Evolutionary conservation across 345 rosid species (phyloP), one percentile per base, ranked within the genome.

Genomic region (Acer negundo): DNA sequence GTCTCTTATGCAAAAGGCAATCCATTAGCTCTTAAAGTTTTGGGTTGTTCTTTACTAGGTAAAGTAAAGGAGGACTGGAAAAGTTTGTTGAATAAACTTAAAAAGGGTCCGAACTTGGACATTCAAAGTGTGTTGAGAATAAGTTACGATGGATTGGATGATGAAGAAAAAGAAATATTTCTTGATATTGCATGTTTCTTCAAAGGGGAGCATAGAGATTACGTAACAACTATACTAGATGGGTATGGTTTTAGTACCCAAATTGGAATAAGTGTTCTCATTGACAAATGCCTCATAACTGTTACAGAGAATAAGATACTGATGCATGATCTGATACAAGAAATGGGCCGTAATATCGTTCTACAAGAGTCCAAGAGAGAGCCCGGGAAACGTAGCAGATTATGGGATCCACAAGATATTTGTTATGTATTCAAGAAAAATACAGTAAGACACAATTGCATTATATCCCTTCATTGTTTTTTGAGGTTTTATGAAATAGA

Each of bases 301-400:
- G 9, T 31, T n/a, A n/a, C 6, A 17, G 31, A 40, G 5, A 44
- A 40, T 7, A 38, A 10, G 20, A 20, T 73, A 28, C 1, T 16
- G n/a, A 73, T 73, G 76, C 76, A 73, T 73, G 76, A 73, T 40
- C 23, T 73, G 51, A 46, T 59, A 20, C 67, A 59, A 61, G 6
- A 35, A 17, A 73, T 73, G 76, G 76, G 76, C 11, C 16, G 9
- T 7, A 7, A 7, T 19, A 75, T 75, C 66, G 78, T 65, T 7
- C 53, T 23, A 22, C 62, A 49, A 12, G 66, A 76, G 68, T 76
- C 63, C 63, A 55, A 10, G 7, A 53, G 66, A 66, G 22, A 66
- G 20, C 71, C 55, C 6, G 35, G 53, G 10, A 66, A 75, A 13
- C 55, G 65, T 0, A 65, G 64, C n/a, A 66, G 78, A 17, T 49